Percentiles rank a stretch among this genome's conserved stretches.
Evolutionary conservation across 805 yeast species (phyloP).

Genomic region (Yarrowia bubula): DNA sequence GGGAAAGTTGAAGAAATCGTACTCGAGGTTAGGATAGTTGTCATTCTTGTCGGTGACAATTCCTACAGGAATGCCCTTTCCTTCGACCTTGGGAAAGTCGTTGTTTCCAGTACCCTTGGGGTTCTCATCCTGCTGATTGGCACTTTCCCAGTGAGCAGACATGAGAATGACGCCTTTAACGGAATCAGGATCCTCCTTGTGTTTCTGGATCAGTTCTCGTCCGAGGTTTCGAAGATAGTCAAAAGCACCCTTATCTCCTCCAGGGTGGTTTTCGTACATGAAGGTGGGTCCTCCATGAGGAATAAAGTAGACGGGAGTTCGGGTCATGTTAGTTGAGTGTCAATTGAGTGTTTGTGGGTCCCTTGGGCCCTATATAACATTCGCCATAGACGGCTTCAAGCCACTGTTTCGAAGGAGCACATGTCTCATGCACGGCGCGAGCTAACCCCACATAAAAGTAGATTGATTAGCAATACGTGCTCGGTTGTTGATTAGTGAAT

Average conservation of each 20-base stretch:
- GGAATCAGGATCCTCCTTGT: slow-evolving; percentile 44
- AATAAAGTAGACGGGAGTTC: slow-evolving; percentile 60
- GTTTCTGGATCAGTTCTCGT: slow-evolving; percentile 43
- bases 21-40: slow-evolving; percentile 45
- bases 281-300: slow-evolving; percentile 88
- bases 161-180: slow-evolving; percentile 58
- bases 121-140: slow-evolving; percentile 11
- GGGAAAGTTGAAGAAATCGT: slow-evolving; percentile 78
- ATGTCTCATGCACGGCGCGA: slow-evolving; percentile 18
- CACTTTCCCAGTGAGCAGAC: slow-evolving; percentile 73
- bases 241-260: slow-evolving; percentile 62
- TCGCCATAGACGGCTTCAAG: background rate
- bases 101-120: slow-evolving; percentile 7
- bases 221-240: slow-evolving; percentile 53
- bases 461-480: background rate
- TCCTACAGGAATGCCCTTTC: slow-evolving; percentile 21
- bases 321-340: slow-evolving; percentile 6
- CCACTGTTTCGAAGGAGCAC: background rate
- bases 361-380: background rate
- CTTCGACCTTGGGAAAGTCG: slow-evolving; percentile 7
- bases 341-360: background rate
- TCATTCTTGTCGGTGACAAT: slow-evolving; percentile 12
- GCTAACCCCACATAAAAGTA: slow-evolving; percentile 15
- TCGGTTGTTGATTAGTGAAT: background rate
- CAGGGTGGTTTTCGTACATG: slow-evolving; percentile 53